A percentile compares a stretch with the other conserved stretches of the same genome.
Conservation (phyloP, 208 protist species). For the Kentomonas sorsogonicus region DNA sequence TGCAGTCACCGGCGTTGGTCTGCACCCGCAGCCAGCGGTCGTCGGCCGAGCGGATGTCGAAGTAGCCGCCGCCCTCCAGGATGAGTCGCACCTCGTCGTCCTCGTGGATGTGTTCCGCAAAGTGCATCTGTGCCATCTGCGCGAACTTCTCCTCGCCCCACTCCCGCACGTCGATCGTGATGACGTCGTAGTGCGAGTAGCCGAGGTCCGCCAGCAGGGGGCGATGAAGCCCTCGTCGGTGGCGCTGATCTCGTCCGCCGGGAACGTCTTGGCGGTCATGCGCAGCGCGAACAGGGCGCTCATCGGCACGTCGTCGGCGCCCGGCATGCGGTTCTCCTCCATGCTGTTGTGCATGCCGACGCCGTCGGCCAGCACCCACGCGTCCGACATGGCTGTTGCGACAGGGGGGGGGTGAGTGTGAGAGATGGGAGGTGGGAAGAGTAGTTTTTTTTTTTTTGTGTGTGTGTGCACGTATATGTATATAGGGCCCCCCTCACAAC, state of each 20-base stretch:
- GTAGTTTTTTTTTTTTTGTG: too few relatives aligned
- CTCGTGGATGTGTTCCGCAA: slow-evolving; percentile 80
- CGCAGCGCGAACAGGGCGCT: too few relatives aligned
- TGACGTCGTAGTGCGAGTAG: slow-evolving; percentile 51
- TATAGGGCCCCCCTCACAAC: too few relatives aligned
- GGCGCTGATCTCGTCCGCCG: too few relatives aligned
- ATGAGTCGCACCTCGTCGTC: slow-evolving; percentile 87
- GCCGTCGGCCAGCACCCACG: too few relatives aligned
- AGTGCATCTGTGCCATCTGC: slow-evolving; percentile 57
- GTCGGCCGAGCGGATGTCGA: slow-evolving; percentile 86
- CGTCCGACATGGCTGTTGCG: slow-evolving; percentile 75
- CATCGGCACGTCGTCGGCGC: too few relatives aligned
- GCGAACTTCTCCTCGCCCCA: not conserved
- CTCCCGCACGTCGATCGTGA: slow-evolving; percentile 18
- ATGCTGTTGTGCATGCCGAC: too few relatives aligned
- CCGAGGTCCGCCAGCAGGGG: slow-evolving; percentile 31
- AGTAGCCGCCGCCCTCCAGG: slow-evolving; percentile 69
- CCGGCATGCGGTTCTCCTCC: too few relatives aligned
- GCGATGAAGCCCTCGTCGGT: too few relatives aligned
- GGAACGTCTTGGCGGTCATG: too few relatives aligned
- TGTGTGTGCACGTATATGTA: too few relatives aligned
- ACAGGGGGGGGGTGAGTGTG: slow-evolving; percentile 56
- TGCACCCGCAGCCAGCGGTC: slow-evolving; percentile 73
- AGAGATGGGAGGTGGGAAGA: slow-evolving; percentile 76
- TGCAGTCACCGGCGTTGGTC: slow-evolving; percentile 47